Evolutionary conservation across 2,329 filamentous ascomycete species (phyloP), one percentile per base, ranked within the genome.

Genomic region (Fusarium tupiense): DNA sequence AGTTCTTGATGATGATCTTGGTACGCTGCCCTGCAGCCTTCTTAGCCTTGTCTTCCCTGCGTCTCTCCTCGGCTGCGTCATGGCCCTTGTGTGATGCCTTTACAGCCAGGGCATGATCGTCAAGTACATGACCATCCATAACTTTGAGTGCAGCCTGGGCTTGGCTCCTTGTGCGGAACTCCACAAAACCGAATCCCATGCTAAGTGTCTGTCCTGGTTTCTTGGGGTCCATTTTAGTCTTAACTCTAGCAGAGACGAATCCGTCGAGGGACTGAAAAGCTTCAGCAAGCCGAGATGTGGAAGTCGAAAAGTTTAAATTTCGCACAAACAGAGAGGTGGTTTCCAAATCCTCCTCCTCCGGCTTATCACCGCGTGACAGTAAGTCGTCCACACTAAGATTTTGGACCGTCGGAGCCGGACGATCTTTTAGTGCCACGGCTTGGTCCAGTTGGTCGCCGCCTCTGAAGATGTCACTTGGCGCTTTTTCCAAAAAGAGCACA

Each of bases 1-100:
- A 86, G 86, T 99, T 99, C 88, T 98, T 99, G 86, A 99, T 93
- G 83, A 98, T 92, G 80, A 99, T 93, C 88, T 98, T 98, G 54
- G 95, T 98, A 76, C 91, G 90, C 80, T 91, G 90, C 22, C 89
- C 89, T 31, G 93, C 91, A 58, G 90, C 85, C 83, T 96, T 97
- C 87, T 95, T 97, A 58, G 92, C 91, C 74, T 89, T 91, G 80
- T 98, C 95, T 75, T 96, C 92, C 76, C 92, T 92, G 73, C 93
- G 91, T 75, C 93, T 90, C 83, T 97, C 94, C 81, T 97, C 94
- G 5, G 94, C 95, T 24, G 94, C 94, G 84, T 98, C 95, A 66
- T 91, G 88, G 26, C 93, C 94, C 82, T 92, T 95, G 85, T 98
- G 94, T 12, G 95, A 97, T 50, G 93, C 91, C 83, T 94, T 94